Conservation (phyloP, 139 green algal species). For the Pseudopediastrum boryanum region DNA sequence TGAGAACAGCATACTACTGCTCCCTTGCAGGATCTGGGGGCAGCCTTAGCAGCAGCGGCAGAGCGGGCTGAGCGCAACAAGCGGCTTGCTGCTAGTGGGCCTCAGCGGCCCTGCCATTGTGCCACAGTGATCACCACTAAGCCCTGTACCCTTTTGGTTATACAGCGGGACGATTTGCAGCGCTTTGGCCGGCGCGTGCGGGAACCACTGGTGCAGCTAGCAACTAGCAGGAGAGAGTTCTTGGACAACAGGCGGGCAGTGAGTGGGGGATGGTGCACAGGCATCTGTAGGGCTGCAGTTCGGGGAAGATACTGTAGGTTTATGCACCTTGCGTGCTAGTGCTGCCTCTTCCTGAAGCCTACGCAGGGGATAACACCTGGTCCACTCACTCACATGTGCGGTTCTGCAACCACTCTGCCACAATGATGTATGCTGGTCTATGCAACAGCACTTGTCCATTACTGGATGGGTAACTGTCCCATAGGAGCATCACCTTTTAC, state of each 20-base stretch:
- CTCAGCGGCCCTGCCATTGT: slow-evolving; percentile 7
- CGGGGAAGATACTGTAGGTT: too few species aligned
- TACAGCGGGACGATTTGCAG: background rate
- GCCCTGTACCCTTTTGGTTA: slow-evolving; percentile 22
- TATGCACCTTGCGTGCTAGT: background rate
- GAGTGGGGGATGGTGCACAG: too few species aligned
- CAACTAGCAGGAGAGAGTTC: slow-evolving; percentile 4
- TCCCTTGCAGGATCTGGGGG: background rate
- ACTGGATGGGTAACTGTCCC: too few species aligned
- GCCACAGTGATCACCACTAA: slow-evolving; percentile 8
- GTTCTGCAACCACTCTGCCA: background rate
- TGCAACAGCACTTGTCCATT: too few species aligned
- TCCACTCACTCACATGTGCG: background rate
- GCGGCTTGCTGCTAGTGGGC: too few species aligned
- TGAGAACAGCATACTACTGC: slow-evolving; percentile 6
- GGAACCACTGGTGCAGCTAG: slow-evolving; percentile 11
- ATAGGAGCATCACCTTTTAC: too few species aligned
- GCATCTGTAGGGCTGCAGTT: background rate
- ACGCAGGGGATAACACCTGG: background rate
- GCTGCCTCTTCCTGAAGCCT: background rate
- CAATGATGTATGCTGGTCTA: background rate
- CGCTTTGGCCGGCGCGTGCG: slow-evolving; percentile 26
- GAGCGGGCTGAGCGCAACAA: too few species aligned
- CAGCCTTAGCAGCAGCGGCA: slow-evolving; percentile 12
- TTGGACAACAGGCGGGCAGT: background rate